These are phyloP conservation scores for Fraxinus xanthoxyloides DNA, from an alignment of 305 asterid species.

Conservation along the genomic window DNA sequence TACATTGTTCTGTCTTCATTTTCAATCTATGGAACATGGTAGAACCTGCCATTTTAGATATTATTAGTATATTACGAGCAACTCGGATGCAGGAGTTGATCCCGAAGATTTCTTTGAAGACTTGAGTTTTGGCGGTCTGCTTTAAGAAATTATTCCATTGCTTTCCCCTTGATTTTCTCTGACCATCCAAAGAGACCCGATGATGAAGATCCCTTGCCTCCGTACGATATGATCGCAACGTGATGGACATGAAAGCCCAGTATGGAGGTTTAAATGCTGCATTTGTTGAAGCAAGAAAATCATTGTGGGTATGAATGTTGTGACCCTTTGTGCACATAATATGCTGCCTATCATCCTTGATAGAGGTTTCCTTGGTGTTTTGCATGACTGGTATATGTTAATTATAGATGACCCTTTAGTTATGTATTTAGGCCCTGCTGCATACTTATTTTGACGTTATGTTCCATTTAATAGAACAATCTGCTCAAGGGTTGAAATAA, in stretches of 20 bases:
- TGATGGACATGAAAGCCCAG: background rate
- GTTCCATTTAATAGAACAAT: background rate
- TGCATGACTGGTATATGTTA: background rate
- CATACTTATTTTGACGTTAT: background rate
- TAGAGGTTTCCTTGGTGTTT: background rate
- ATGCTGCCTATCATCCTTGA: background rate
- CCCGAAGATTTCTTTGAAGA: background rate
- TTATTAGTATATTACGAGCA: background rate
- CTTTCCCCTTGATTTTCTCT: background rate
- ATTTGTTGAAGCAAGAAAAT: background rate
- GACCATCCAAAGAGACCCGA: background rate
- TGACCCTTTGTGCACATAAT: background rate
- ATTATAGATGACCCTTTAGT: background rate
- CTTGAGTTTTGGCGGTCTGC: background rate
- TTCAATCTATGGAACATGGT: background rate
- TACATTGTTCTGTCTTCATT: background rate
- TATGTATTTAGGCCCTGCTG: background rate
- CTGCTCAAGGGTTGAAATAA: background rate
- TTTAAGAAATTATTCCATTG: background rate
- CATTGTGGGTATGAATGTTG: background rate
- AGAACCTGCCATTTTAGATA: background rate
- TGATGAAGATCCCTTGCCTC: background rate
- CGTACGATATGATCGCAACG: background rate
- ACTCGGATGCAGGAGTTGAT: background rate
- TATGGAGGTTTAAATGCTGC: background rate